These are phyloP conservation scores for Cladosporium oxysporum DNA, from an alignment of 2,329 filamentous ascomycete genomes.

Conservation along the genomic window DNA sequence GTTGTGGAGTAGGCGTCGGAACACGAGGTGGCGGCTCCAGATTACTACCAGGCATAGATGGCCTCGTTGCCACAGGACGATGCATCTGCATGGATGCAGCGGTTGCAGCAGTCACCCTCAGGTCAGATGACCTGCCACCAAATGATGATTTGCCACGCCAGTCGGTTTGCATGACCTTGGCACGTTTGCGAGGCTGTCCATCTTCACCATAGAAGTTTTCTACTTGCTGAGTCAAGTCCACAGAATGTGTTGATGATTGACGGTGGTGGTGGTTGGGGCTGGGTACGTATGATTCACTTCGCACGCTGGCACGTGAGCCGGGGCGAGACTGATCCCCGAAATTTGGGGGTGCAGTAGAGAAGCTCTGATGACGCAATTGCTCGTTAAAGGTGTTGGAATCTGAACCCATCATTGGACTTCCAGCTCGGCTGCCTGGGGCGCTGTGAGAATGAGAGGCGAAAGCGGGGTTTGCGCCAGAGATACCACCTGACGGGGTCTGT, in stretches of 20 bases:
- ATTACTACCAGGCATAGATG: conserved; percentile 54
- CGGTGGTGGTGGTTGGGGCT: conserved; percentile 27
- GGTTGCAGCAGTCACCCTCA: conserved; percentile 88
- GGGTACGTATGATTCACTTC: conserved; percentile 34
- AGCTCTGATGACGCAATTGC: conserved; percentile 37
- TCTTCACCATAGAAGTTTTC: conserved; percentile 47
- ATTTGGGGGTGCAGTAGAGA: conserved; percentile 31
- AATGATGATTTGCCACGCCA: conserved; percentile 73
- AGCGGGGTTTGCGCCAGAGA: conserved; percentile 36
- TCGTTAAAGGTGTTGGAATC: conserved; percentile 38
- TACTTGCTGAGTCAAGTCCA: conserved; percentile 25
- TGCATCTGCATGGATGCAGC: conserved; percentile 84
- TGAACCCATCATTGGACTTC: conserved; percentile 48
- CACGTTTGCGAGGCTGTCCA: conserved; percentile 71
- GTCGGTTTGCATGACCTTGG: conserved; percentile 72
- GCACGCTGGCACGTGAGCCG: conserved; percentile 36
- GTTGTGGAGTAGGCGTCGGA: conserved; percentile 70
- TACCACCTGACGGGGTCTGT: conserved; percentile 36
- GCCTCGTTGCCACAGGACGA: conserved; percentile 64
- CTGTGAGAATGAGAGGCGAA: conserved; percentile 37
- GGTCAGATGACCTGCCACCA: conserved; percentile 66
- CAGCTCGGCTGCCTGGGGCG: conserved; percentile 44
- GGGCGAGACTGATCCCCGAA: conserved; percentile 36
- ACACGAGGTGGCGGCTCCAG: conserved; percentile 73
- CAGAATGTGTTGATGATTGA: conserved; percentile 27